Evolutionary conservation across 140 eudicot genomes (phyloP), one percentile per base, ranked within the genome.

Genomic region (Anethum foeniculum): DNA sequence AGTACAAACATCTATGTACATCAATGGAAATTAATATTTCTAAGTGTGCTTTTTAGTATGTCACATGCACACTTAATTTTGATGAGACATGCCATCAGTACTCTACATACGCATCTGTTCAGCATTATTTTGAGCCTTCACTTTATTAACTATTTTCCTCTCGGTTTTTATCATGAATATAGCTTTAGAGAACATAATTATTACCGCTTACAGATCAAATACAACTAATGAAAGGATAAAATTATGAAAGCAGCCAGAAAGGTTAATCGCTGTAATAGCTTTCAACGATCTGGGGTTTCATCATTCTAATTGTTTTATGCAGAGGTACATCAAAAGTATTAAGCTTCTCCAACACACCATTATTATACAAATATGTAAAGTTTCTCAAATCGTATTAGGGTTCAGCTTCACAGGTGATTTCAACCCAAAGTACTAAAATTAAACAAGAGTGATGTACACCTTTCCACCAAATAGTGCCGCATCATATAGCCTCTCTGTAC

Each of bases 401-500:
- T 73, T 28, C 77, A 43, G 19, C 54, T 43, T 43, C 30, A 4
- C 32, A 11, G 28, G 28, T n/a, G 36, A 27, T 43, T 73, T 21
- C 56, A 73, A 73, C 36, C 6, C 5, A n/a, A 73, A 41, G 60
- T 60, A 27, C 80, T 9, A 62, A 51, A 38, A 11, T 11, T 0
- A 46, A 75, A 34, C 34, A 79, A 56, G 62, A 48, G 28, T 80
- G 77, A 21, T 46, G 25, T 78, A 77, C 81, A 95, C 99, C 99
- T 95, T 92, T 83, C 97, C 97, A 67, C 90, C 91, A 89, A 95
- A 92, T 64, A 89, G 91, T 75, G 96, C 89, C 51, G 97, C 96
- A 81, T 95, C 99, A 81, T 95, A 94, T 76, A 95, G 73, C 85
- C 97, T 95, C 86, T 95, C 99, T 25, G 97, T 88, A 80, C 99